A percentile compares a stretch with the other conserved stretches of the same genome.
phyloP scores from a whole-genome alignment of 73 alveolate genomes.

The Uronychia setigera region DNA sequence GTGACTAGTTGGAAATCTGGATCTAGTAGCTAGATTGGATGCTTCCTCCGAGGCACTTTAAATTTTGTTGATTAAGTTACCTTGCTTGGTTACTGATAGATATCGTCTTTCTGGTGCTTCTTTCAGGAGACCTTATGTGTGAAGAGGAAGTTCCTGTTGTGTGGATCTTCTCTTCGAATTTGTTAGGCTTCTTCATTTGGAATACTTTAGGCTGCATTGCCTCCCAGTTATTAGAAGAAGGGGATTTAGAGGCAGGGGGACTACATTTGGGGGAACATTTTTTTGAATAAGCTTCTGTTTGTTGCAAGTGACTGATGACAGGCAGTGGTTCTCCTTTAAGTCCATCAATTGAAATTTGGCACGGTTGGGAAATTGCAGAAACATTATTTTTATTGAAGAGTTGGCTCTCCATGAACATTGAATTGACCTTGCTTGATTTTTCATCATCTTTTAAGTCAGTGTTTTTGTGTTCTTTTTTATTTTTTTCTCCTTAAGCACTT shows the following conservation, averaged over 20 bases:
- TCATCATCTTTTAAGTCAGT: not conserved
- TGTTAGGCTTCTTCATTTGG: not conserved
- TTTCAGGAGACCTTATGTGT: not conserved
- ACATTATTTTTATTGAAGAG: not conserved
- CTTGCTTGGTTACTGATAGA: not conserved
- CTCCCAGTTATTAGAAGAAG: not conserved
- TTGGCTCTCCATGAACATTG: constrained; percentile 1
- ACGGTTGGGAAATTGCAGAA: too few species aligned
- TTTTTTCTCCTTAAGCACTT: not conserved
- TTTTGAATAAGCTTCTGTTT: not conserved
- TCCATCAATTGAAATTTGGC: too few species aligned
- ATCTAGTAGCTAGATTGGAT: not conserved
- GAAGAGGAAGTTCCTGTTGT: not conserved
- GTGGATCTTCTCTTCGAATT: not conserved
- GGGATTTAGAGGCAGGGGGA: not conserved
- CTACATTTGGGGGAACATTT: not conserved
- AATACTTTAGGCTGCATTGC: not conserved
- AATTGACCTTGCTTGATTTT: not conserved
- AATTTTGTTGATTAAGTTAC: not conserved
- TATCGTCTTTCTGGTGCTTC: not conserved
- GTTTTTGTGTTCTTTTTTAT: not conserved
- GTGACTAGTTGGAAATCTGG: not conserved
- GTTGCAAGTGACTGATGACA: not conserved
- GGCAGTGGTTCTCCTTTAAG: not conserved
- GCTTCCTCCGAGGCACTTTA: too few species aligned